Evolutionary conservation across 257 asterid genomes (phyloP), one percentile per base, ranked within the genome.

Genomic region (Nyctanthes arbortristis): DNA sequence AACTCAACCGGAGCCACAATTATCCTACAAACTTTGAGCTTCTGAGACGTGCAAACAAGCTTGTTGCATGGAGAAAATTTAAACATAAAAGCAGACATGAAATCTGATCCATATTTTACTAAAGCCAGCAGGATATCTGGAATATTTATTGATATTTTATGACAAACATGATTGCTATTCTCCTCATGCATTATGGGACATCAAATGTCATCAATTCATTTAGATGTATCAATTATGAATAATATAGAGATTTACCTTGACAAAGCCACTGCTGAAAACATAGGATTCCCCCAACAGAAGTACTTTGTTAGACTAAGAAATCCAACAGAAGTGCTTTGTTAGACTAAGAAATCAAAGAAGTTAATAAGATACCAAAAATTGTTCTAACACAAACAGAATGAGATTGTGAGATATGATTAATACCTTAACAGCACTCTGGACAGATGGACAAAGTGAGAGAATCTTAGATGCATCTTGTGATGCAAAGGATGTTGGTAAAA

Each of bases 251-350:
- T 62, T 66, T 89, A 91, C 99, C 97, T 89, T 87, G 77, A 94
- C 89, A 77, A 94, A 86, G 33, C 84, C 77, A 69, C 78, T 83
- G 76, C 97, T 81, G 64, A 94, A 91, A 68, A 91, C 67, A 78
- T 88, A 91, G 40, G 97, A 85, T 43, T 94, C 99, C 75, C 97
- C 97, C 77, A 94, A 80, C 72, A 91, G 55, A 77, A 79, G 85
- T 4, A 86, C 97, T 83, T 84, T 84, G 76, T 79, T 75, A 32
- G 96, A 83, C 97, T 94, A 97, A 55, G 77, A 80, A 61, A 72
- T 29, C 76, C 56, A 57, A 79, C n/a, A n/a, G 55, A 77, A 79
- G 85, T 4, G 87, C 97, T 83, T 84, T 84, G 76, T 79, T 75
- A 32, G 96, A 83, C 97, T 94, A 97, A 55, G 77, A 80, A 61